Evolutionary conservation across 2,329 filamentous ascomycete genomes (phyloP), one percentile per base, ranked within the genome.

Genomic region (Sporothrix brunneoviolacea): DNA sequence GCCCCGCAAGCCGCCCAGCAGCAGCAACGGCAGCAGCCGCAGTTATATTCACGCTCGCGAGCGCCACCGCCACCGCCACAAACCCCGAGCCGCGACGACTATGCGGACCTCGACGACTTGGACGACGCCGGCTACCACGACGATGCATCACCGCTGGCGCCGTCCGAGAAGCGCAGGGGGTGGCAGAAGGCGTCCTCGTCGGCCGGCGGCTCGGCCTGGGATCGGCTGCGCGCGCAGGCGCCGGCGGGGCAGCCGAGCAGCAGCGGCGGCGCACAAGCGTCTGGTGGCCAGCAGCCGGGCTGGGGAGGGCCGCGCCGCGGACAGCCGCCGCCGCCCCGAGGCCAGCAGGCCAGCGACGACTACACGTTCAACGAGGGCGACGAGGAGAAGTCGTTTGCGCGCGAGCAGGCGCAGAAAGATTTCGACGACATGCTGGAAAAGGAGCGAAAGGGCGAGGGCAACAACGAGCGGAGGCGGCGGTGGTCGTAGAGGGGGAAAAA

Each of bases 351-450:
- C 32, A 43, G 38, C 7, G 36, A 47, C 7, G 55, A 54, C 38
- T 51, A 52, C 45, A 48, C 49, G 7, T 55, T 49, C 43, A 36
- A 44, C 16, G 19, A 37, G n/a, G 37, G 18, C 4, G 42, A 54
- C 18, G 54, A 47, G 24, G 54, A 53, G 16, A 55, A 54, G 40
- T 10, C 48, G 15, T 10, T 27, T 9, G 52, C 51, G 12, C 53
- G 52, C 22, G 39, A 50, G 24, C 39, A 50, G 21, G 59, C 54
- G 2, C 59, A 60, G 33, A 56, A 48, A 37, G 53, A 59, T 19
- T 60, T 60, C 45, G 59, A 60, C 16, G 57, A 41, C n/a, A 56
- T 60, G 58, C 51, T 60, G 10, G 59, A 60, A 28, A 38, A 39
- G n/a, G 59, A 60, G 38, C 57, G 59, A 3, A 44, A 37, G 15